These are phyloP conservation scores for Plasmodium inui DNA, from an alignment of 169 alveolate genomes.

Conservation along the genomic window DNA sequence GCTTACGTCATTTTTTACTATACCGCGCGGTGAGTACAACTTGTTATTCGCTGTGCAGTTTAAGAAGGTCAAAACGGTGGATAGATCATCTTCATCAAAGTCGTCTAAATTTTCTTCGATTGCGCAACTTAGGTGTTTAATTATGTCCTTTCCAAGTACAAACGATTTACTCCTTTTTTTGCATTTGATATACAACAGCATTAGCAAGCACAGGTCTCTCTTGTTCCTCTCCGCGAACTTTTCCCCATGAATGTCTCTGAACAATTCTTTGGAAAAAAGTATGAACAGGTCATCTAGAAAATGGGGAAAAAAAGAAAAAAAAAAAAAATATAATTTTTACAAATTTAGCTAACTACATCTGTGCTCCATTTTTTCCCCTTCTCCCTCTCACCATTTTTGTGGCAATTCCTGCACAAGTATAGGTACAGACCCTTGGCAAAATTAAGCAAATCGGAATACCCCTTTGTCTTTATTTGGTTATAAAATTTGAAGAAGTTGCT, in stretches of 20 bases:
- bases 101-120: slow-evolving; percentile 47
- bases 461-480: slow-evolving; percentile 19
- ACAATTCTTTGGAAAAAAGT: slow-evolving; percentile 25
- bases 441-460: slow-evolving; percentile 36
- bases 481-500: slow-evolving; percentile 22
- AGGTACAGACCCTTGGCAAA: slow-evolving; percentile 58
- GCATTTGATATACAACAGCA: slow-evolving; percentile 34
- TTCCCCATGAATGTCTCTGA: slow-evolving; percentile 6
- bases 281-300: slow-evolving; percentile 35
- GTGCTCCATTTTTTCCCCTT: slow-evolving; percentile 1
- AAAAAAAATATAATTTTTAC: background rate
- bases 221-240: background rate
- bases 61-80: slow-evolving; percentile 52
- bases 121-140: slow-evolving; percentile 22
- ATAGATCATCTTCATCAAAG: slow-evolving; percentile 60
- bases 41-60: slow-evolving; percentile 34
- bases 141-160: slow-evolving; percentile 11
- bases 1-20: slow-evolving; percentile 2
- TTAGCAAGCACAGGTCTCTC: slow-evolving; percentile 42
- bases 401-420: slow-evolving; percentile 17
- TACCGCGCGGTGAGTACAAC: slow-evolving; percentile 12
- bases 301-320: background rate
- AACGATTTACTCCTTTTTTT: slow-evolving; percentile 46
- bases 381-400: slow-evolving; percentile 20
- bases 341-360: background rate